Evolutionary conservation across 2,329 filamentous ascomycete species (phyloP).

Genomic region (Pseudocercospora cruenta): DNA sequence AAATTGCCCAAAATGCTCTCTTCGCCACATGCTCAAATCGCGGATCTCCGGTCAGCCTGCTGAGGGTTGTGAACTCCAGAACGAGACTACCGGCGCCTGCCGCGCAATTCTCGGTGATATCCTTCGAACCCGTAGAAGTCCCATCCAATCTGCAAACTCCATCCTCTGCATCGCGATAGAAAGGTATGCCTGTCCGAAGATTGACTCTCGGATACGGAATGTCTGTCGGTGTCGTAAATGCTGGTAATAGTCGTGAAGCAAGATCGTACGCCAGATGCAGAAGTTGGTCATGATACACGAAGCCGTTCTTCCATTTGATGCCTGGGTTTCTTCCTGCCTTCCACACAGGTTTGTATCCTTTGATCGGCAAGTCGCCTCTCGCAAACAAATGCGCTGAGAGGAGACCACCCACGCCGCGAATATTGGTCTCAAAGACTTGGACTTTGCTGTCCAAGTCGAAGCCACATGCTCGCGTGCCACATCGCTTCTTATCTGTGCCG

Average conservation of each 20-base stretch:
- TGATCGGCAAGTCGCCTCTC: slow-evolving; percentile 83
- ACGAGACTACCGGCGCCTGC: slow-evolving; percentile 95
- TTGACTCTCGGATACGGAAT: slow-evolving; percentile 96
- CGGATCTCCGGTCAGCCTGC: slow-evolving; percentile 79
- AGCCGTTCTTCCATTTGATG: slow-evolving; percentile 56
- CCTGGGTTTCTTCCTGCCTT: slow-evolving; percentile 41
- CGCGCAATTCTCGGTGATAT: slow-evolving; percentile 95
- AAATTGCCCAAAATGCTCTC: slow-evolving; percentile 96
- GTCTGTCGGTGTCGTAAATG: slow-evolving; percentile 88
- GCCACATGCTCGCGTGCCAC: slow-evolving; percentile 73
- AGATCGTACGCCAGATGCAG: slow-evolving; percentile 87
- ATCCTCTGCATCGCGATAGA: slow-evolving; percentile 67
- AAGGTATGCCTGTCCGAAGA: slow-evolving; percentile 84
- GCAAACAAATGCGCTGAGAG: slow-evolving; percentile 94
- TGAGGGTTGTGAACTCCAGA: slow-evolving; percentile 88
- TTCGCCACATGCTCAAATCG: slow-evolving; percentile 91
- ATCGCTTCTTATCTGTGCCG: slow-evolving; percentile 71
- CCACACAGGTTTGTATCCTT: slow-evolving; percentile 66
- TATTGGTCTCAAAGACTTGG: slow-evolving; percentile 97
- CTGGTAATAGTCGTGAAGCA: slow-evolving; percentile 79
- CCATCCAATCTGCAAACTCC: slow-evolving; percentile 49
- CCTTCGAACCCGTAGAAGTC: slow-evolving; percentile 54
- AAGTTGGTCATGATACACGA: slow-evolving; percentile 86
- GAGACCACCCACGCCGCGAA: slow-evolving; percentile 86
- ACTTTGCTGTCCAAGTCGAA: slow-evolving; percentile 98